phyloP scores from a whole-genome alignment of 768 basidiomycete species.

The Collybiopsis confluens region DNA sequence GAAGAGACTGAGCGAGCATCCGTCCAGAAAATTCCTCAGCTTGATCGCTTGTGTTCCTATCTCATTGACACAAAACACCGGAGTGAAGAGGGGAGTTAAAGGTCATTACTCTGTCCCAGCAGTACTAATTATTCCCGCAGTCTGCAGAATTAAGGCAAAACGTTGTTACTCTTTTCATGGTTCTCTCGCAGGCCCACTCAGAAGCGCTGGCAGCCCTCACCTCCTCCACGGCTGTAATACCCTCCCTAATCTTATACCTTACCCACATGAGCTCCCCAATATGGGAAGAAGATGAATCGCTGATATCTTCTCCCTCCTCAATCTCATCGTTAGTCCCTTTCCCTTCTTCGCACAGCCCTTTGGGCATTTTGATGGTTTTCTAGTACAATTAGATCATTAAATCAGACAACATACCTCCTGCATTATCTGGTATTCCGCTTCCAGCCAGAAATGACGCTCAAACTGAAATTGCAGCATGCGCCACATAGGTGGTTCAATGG shows the following conservation, averaged over 20 bases:
- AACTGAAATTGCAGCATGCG: conserved; percentile 53
- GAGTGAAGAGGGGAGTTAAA: conserved; percentile 36
- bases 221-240: conserved; percentile 54
- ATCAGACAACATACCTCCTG: conserved; percentile 54
- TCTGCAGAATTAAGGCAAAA: conserved; percentile 26
- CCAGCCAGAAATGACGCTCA: conserved; percentile 45
- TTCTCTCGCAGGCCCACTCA: conserved; percentile 35
- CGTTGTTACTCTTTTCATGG: conserved; percentile 37
- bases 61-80: conserved; percentile 38
- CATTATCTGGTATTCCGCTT: conserved; percentile 57
- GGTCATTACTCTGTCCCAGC: background rate
- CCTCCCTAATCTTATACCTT: conserved; percentile 58
- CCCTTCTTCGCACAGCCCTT: background rate
- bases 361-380: conserved; percentile 8
- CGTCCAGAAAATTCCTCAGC: conserved; percentile 30
- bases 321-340: conserved; percentile 31
- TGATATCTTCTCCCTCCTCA: conserved; percentile 31
- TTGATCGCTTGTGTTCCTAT: conserved; percentile 45
- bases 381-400: conserved; percentile 49
- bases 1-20: conserved; percentile 14
- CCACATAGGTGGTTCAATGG: conserved; percentile 55
- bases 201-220: conserved; percentile 31
- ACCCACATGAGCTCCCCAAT: conserved; percentile 48
- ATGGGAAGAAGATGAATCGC: conserved; percentile 60
- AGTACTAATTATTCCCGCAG: conserved; percentile 3